phyloP scores from a whole-genome alignment of 345 rosid genomes.

The Eucalyptus lansdowneana region DNA sequence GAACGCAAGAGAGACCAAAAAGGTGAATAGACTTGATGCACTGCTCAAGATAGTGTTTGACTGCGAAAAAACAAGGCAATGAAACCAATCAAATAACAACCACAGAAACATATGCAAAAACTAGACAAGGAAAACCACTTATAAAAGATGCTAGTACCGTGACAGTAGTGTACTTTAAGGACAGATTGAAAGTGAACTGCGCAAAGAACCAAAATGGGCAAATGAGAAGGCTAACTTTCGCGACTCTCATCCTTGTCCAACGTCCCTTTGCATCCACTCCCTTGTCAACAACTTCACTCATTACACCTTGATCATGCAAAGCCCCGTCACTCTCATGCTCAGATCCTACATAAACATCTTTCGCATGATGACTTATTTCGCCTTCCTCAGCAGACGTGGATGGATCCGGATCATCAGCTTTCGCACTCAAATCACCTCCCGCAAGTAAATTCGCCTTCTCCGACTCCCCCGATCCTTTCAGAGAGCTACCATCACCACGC shows the following conservation, averaged over 20 bases:
- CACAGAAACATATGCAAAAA: neutral
- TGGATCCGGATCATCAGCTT: constrained; percentile 1
- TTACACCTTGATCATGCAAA: constrained; percentile 6
- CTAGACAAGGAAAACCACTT: neutral
- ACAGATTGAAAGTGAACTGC: constrained; percentile 79
- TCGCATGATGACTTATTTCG: constrained; percentile 7
- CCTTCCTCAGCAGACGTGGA: constrained; percentile 21
- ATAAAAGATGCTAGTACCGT: constrained; percentile 38
- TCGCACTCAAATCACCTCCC: constrained; percentile 15
- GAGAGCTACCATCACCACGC: constrained; percentile 6
- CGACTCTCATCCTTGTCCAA: constrained; percentile 81
- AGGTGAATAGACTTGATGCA: constrained; percentile 83
- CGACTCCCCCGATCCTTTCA: constrained; percentile 35
- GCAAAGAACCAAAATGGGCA: constrained; percentile 97
- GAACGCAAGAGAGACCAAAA: constrained; percentile 64
- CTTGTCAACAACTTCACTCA: neutral
- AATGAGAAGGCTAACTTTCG: constrained; percentile 66
- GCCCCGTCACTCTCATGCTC: constrained; percentile 12
- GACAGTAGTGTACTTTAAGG: constrained; percentile 83
- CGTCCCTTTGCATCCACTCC: constrained; percentile 72
- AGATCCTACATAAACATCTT: constrained; percentile 8
- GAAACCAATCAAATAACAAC: neutral
- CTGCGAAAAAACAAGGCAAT: constrained; percentile 27
- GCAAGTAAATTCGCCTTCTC: constrained; percentile 67
- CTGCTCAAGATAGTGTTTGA: constrained; percentile 94